Base-by-base conservation (phyloP, 1,139 yeast genomes). In the Nadsonia starkeyi-henricii region DNA sequence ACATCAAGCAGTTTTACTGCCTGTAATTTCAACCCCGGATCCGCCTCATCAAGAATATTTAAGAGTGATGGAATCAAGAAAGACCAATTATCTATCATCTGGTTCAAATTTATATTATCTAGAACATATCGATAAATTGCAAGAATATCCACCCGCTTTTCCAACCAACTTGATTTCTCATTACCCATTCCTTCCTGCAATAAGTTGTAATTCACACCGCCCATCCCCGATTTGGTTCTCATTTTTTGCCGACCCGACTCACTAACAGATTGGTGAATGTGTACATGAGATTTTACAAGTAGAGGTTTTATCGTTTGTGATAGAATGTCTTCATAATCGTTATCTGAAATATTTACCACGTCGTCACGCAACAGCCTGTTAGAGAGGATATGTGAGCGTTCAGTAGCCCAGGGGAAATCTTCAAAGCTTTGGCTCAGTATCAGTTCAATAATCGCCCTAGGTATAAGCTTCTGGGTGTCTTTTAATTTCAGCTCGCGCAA, bases 41-140 rank as follows among this genome's bases (percentile, higher is more conserved):
- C 76, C 47, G 71, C 70, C 51, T 75, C 76, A 55, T 78, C 82
- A 20, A 77, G 58, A 12, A 76, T 59, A 51, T 75, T 75, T 21
- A 79, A 56, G 12, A 65, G 62, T 9, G 77, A 70, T 0, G 83
- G 76, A 0, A 78, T 63, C 1, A 76, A 52, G 4, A 74, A 51
- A 28, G 73, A 43, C 39, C 39, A 33, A n/a, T 33, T 33, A 33
- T 15, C 5, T 9, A 13, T 12, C 4, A 33, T 33, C 17, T 33
- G 39, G 17, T 33, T 15, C 12, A 33, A 33, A 9, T 8, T 33
- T 4, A 33, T 13, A 7, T 15, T 33, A 7, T 33, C 17, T n/a
- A 33, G 17, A n/a, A 33, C 17, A 15, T 3, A 33, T n/a, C 39
- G 15, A 33, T 13, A 33, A n/a, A 33, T 33, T 33, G 15, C 39